Evolutionary conservation across 352 stramenopile species (phyloP), one percentile per base, ranked within the genome.

Genomic region (Elongisporangium anandrum): DNA sequence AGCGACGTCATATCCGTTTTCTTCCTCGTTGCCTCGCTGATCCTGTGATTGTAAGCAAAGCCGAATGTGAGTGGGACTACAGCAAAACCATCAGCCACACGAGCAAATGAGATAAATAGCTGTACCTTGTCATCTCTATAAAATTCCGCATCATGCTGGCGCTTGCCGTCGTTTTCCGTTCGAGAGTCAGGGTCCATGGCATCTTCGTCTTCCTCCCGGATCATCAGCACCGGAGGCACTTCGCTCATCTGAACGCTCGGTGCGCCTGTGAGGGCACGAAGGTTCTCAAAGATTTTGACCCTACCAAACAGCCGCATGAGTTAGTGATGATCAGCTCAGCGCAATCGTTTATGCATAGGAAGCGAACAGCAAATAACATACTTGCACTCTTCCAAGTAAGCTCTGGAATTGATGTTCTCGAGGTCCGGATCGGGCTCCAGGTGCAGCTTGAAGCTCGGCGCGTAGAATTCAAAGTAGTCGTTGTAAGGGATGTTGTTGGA

Each of bases 341-440:
- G 49, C 12, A 24, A n/a, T 39, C 12, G 16, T 34, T 20, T 24
- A 49, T 5, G 47, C 7, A n/a, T 39, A 10, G 0, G 16, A 22
- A 10, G 16, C 2, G 8, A 50, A n/a, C 20, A 9, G 2, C 8
- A 56, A 2, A 51, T 17, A 2, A 79, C 77, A 57, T 79, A 92
- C 85, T 90, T 95, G 71, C 86, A 89, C 54, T 94, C 79, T 34
- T 95, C 83, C 47, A 94, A 63, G 54, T 95, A 95, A 55, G 92
- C 85, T 50, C 68, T 79, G n/a, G 83, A 88, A 63, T 95, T 95
- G 48, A 65, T 71, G 59, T 95, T 94, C 50, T 94, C 81, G 21
- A 92, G 63, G 15, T 94, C 81, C 19, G 70, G 61, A 52, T 93
- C 82, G 12, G 81, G 80, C 55, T 94, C 85, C 9, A 95, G 63